Conservation (phyloP, 108 stramenopile genomes). For the Fistulifera solaris region DNA sequence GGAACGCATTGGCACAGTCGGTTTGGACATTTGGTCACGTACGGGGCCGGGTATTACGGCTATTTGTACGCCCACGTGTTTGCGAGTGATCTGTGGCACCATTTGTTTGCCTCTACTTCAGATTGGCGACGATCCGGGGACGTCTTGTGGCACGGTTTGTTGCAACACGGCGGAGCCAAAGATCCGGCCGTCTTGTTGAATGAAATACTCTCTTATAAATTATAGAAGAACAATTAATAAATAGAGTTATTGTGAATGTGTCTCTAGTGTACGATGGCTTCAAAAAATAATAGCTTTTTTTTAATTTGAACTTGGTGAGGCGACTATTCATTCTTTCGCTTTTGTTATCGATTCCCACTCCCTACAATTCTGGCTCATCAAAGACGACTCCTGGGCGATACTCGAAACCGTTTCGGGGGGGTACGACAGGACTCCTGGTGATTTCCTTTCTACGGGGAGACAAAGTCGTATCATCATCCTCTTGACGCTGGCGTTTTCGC, state of each 20-base stretch:
- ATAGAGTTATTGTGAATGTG: not conserved
- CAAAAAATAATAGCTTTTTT: too few relatives aligned
- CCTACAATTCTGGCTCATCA: too few relatives aligned
- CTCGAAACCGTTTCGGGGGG: too few relatives aligned
- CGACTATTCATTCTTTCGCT: too few relatives aligned
- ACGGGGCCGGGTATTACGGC: conserved; percentile 83
- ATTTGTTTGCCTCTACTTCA: conserved; percentile 19
- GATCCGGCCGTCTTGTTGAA: conserved; percentile 67
- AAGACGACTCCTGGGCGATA: too few relatives aligned
- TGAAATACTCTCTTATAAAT: conserved; percentile 41
- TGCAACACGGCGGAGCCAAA: conserved; percentile 70
- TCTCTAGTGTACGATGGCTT: too few relatives aligned
- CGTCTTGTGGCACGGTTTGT: conserved; percentile 68
- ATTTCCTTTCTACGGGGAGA: too few relatives aligned
- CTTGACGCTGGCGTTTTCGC: too few relatives aligned
- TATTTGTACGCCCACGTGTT: conserved; percentile 80
- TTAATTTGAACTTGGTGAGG: too few relatives aligned
- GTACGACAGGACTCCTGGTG: too few relatives aligned
- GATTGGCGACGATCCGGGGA: conserved; percentile 28
- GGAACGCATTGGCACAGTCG: conserved; percentile 80
- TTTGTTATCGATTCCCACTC: too few relatives aligned
- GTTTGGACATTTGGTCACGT: conserved; percentile 82
- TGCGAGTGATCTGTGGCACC: conserved; percentile 72
- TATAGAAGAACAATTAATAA: not conserved
- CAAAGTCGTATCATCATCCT: too few relatives aligned